Percentiles rank a stretch among this genome's conserved stretches.
Conservation (phyloP, 345 rosid genomes). For the Arabidopsis thaliana region DNA sequence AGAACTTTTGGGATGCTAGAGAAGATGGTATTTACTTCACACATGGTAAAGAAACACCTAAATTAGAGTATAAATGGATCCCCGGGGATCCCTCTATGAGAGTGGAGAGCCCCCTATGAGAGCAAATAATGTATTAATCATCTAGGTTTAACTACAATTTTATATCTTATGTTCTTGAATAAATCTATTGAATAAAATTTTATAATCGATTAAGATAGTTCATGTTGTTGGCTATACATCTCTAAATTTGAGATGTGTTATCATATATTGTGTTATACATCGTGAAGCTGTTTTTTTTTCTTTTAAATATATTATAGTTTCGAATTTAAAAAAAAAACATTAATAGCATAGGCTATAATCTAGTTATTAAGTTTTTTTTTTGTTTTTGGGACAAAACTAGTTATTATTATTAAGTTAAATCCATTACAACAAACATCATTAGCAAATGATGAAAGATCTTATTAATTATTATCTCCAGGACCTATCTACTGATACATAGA, state of each 20-base stretch:
- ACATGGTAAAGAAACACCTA: background rate
- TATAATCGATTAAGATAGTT: background rate
- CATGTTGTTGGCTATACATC: too few species aligned
- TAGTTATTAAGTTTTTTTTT: too few species aligned
- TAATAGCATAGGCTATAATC: too few species aligned
- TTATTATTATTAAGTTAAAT: background rate
- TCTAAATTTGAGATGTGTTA: too few species aligned
- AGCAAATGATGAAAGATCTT: constrained; percentile 18
- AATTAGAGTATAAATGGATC: background rate
- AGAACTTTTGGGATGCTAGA: background rate
- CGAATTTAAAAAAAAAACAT: too few species aligned
- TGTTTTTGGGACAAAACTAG: background rate
- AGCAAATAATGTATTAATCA: background rate
- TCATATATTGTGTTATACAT: too few species aligned
- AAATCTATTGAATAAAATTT: too few species aligned
- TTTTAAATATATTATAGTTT: too few species aligned
- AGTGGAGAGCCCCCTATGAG: too few species aligned
- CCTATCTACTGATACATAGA: constrained; percentile 23
- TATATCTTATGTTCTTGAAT: background rate
- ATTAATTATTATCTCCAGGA: background rate
- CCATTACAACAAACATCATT: constrained; percentile 6
- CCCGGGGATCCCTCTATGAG: too few species aligned
- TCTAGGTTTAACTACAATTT: background rate
- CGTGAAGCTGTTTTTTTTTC: too few species aligned
- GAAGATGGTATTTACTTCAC: background rate